phyloP scores from a whole-genome alignment of 139 green algal species.

The Tetradesmus lagerheimii region DNA sequence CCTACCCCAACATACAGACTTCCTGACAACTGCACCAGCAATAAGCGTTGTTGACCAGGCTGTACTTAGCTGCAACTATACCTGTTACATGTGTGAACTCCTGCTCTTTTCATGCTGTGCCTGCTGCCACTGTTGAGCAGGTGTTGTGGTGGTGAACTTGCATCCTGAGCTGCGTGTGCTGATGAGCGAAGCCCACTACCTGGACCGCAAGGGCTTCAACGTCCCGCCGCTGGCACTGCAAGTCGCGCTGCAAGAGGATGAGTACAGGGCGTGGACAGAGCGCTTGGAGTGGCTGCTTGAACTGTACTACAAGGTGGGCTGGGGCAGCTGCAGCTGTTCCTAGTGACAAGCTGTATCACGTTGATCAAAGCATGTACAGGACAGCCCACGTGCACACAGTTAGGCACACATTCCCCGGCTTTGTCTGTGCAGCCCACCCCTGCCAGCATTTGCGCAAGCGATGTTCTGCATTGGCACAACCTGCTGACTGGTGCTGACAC shows the following conservation, averaged over 20 bases:
- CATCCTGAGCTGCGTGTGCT: slow-evolving; percentile 75
- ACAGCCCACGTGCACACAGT: too few species aligned
- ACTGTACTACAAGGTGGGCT: slow-evolving; percentile 72
- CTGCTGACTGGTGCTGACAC: not conserved
- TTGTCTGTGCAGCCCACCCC: too few species aligned
- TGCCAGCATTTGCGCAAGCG: too few species aligned
- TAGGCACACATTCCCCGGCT: too few species aligned
- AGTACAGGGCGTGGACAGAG: slow-evolving; percentile 81
- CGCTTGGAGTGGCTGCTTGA: slow-evolving; percentile 85
- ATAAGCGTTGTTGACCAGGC: not conserved
- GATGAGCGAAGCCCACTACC: slow-evolving; percentile 88
- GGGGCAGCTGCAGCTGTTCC: not conserved
- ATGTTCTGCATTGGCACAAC: too few species aligned
- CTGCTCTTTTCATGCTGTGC: not conserved
- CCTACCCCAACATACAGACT: too few species aligned
- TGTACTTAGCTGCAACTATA: not conserved
- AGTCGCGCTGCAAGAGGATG: slow-evolving; percentile 67
- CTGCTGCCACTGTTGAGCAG: slow-evolving; percentile 45
- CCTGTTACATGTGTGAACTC: not conserved
- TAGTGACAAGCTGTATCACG: too few species aligned
- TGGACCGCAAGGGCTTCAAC: slow-evolving; percentile 93
- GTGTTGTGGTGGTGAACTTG: slow-evolving; percentile 85
- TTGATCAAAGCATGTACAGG: too few species aligned
- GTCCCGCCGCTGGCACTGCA: slow-evolving; percentile 85
- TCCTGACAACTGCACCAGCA: not conserved